Conservation (phyloP, 495 filamentous ascomycete genomes). For the Penicillium longicatenatum region DNA sequence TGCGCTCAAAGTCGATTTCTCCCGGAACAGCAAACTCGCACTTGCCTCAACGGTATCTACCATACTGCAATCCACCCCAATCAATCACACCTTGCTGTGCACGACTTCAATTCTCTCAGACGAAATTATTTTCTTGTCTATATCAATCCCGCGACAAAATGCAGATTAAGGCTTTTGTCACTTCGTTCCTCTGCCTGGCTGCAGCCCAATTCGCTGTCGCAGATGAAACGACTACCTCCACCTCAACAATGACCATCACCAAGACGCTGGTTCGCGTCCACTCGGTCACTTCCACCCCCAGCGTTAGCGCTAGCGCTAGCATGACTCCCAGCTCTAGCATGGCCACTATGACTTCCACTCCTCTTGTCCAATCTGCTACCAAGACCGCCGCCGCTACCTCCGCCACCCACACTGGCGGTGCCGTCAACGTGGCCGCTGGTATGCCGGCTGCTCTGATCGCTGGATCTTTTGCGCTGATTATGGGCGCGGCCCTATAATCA, state of each 20-base stretch:
- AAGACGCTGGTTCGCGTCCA: constrained; percentile 37
- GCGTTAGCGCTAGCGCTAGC: constrained; percentile 14
- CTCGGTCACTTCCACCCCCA: constrained; percentile 30
- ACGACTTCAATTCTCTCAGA: constrained; percentile 6
- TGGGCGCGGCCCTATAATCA: constrained; percentile 39
- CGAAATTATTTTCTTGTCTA: neutral
- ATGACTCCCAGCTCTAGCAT: constrained; percentile 12
- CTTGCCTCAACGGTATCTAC: neutral
- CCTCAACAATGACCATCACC: constrained; percentile 36
- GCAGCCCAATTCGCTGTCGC: constrained; percentile 33
- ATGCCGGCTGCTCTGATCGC: constrained; percentile 39
- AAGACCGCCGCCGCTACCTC: constrained; percentile 27
- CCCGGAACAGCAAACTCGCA: neutral
- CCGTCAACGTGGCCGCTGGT: constrained; percentile 26
- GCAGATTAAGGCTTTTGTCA: constrained; percentile 38
- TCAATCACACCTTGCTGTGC: neutral
- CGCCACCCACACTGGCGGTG: constrained; percentile 24
- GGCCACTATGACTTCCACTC: constrained; percentile 23
- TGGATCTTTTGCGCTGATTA: constrained; percentile 41
- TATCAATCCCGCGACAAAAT: constrained; percentile 25
- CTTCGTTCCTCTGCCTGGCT: constrained; percentile 40
- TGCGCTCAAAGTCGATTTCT: neutral
- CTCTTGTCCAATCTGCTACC: constrained; percentile 19
- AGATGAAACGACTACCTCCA: constrained; percentile 29
- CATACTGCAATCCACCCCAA: neutral